A percentile compares a stretch with the other conserved stretches of the same genome.
Conservation (phyloP, 1,284 basidiomycete genomes). For the Malassezia globosa region DNA sequence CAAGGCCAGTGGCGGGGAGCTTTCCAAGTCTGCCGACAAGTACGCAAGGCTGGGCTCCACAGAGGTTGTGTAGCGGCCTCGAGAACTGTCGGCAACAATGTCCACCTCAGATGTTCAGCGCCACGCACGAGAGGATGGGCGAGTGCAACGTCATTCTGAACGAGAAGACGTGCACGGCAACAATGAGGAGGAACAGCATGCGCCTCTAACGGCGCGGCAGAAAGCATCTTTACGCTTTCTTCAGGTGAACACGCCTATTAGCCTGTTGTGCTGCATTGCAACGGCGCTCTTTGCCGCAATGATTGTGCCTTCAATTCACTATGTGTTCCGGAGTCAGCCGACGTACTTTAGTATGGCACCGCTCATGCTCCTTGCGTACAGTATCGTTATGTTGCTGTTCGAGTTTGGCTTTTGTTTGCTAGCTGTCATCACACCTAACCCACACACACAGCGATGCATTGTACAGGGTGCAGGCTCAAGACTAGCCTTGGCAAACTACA, state of each 20-base stretch:
- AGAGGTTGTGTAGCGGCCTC: no score
- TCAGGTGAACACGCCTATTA: constrained; percentile 18
- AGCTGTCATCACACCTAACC: constrained; percentile 8
- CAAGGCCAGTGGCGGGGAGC: no score
- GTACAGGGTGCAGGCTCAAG: constrained; percentile 52
- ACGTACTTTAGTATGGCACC: constrained; percentile 15
- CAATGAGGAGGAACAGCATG: constrained; percentile 1
- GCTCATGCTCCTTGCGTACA: constrained; percentile 8
- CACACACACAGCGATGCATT: constrained; percentile 14
- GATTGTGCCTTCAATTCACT: constrained; percentile 11
- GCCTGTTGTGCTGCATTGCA: constrained; percentile 10
- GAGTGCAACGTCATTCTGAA: no score
- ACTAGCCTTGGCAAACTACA: constrained; percentile 67
- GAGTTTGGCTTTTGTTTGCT: constrained; percentile 15
- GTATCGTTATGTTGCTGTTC: constrained; percentile 8
- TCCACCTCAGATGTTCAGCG: no score
- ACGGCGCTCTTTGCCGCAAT: constrained; percentile 6
- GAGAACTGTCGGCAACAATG: no score
- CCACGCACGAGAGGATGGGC: no score
- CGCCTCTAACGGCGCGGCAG: constrained; percentile 6
- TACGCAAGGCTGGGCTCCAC: no score
- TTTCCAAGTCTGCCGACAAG: no score
- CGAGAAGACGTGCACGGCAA: neutral
- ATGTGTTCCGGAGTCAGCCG: constrained; percentile 10
- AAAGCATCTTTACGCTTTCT: constrained; percentile 9